Percentiles rank a stretch among this genome's conserved stretches.
Evolutionary conservation across 1,284 basidiomycete genomes (phyloP).

Genomic region (Coniferiporia sulphurascens): DNA sequence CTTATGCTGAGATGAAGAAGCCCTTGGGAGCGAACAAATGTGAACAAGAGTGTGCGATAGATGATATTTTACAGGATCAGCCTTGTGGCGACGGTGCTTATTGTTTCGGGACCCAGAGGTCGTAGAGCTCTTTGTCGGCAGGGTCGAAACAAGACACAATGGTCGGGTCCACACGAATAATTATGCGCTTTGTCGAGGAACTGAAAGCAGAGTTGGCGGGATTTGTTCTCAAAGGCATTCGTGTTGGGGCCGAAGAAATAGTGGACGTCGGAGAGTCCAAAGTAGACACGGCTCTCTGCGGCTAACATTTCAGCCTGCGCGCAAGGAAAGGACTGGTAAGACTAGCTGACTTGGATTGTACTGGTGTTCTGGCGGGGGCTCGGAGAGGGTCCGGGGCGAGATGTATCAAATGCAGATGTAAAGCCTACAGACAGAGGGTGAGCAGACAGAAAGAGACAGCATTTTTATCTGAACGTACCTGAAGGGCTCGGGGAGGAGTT

Average conservation of each 20-base stretch:
- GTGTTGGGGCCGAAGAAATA: slow-evolving; percentile 8
- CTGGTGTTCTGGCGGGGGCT: slow-evolving; percentile 8
- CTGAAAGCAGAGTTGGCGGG: slow-evolving; percentile 23
- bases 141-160: slow-evolving; percentile 68
- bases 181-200: slow-evolving; percentile 31
- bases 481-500: not conserved
- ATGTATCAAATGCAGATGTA: slow-evolving; percentile 9
- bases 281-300: not conserved
- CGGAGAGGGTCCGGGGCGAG: slow-evolving; percentile 1
- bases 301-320: not conserved
- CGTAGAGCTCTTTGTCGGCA: slow-evolving; percentile 65
- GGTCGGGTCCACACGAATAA: slow-evolving; percentile 58
- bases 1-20: not conserved
- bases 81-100: slow-evolving; percentile 13
- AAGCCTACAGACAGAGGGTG: not conserved
- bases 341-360: slow-evolving; percentile 1
- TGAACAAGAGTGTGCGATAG: too few species aligned
- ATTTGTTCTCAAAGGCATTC: slow-evolving; percentile 13
- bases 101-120: slow-evolving; percentile 59
- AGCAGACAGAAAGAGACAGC: not conserved
- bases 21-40: not conserved
- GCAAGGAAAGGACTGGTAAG: not conserved
- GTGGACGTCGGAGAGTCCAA: slow-evolving; percentile 15
- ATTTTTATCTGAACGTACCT: not conserved
- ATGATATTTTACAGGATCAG: too few species aligned